phyloP scores from a whole-genome alignment of 495 filamentous ascomycete genomes.

The Neurospora sp. region DNA sequence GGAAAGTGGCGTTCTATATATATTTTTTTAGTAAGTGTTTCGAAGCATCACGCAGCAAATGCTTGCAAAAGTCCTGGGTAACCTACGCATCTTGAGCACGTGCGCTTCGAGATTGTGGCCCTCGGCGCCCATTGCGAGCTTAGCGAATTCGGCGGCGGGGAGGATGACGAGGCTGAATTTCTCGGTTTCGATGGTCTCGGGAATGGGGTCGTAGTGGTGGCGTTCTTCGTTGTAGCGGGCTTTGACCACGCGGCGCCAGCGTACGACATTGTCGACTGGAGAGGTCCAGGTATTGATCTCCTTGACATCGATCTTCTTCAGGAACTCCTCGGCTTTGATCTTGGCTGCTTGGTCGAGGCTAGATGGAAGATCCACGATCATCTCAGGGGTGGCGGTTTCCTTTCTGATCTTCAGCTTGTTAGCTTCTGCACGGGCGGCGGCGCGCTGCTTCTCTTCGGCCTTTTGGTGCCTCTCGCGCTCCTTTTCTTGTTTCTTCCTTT shows the following conservation, averaged over 20 bases:
- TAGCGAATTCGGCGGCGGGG: slow-evolving; percentile 57
- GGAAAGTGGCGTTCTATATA: slow-evolving; percentile 35
- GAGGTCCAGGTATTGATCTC: slow-evolving; percentile 36
- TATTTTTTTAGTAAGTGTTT: too few relatives aligned
- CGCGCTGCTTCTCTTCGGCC: slow-evolving; percentile 53
- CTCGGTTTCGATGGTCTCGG: slow-evolving; percentile 47
- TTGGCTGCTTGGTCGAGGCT: slow-evolving; percentile 47
- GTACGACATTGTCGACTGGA: slow-evolving; percentile 49
- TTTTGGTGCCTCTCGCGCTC: slow-evolving; percentile 49
- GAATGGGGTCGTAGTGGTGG: slow-evolving; percentile 58
- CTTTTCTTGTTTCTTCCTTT: slow-evolving; percentile 40
- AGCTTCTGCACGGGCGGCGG: slow-evolving; percentile 58
- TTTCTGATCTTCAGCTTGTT: slow-evolving; percentile 70
- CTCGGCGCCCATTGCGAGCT: slow-evolving; percentile 41
- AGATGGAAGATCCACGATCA: slow-evolving; percentile 69
- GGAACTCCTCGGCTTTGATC: slow-evolving; percentile 45
- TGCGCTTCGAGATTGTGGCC: slow-evolving; percentile 49
- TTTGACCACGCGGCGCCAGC: slow-evolving; percentile 63
- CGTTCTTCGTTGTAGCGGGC: slow-evolving; percentile 51
- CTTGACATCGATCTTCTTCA: slow-evolving; percentile 26
- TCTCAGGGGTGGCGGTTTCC: slow-evolving; percentile 66
- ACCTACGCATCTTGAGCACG: slow-evolving; percentile 37
- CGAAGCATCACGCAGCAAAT: too few relatives aligned
- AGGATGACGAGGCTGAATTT: slow-evolving; percentile 59
- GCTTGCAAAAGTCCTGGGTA: too few relatives aligned